Conservation (phyloP, 1,139 yeast genomes). For the Magnusiomyces fungicola region DNA sequence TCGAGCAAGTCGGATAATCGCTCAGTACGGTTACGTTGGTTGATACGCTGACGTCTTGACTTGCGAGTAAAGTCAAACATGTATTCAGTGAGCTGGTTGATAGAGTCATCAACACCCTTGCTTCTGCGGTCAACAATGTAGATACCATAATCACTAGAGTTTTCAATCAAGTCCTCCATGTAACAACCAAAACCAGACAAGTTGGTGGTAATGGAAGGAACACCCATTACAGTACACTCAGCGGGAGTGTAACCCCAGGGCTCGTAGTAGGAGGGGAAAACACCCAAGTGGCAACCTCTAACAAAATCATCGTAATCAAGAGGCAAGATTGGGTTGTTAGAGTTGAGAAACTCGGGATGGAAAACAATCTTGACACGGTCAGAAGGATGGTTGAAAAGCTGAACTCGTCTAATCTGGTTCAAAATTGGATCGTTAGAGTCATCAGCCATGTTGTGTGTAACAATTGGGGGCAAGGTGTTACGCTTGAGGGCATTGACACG, state of each 20-base stretch:
- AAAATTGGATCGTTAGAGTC: conserved; percentile 87
- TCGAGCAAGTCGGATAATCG: conserved; percentile 86
- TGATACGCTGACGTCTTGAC: conserved; percentile 93
- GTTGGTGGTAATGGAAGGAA: conserved; percentile 96
- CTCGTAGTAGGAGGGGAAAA: conserved; percentile 96
- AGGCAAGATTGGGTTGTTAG: conserved; percentile 89
- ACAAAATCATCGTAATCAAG: conserved; percentile 96
- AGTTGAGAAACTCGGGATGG: conserved; percentile 95
- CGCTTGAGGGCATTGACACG: conserved; percentile 91
- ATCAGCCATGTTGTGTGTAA: conserved; percentile 95
- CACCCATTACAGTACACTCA: conserved; percentile 99
- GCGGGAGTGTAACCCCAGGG: conserved; percentile 99
- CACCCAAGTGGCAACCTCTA: conserved; percentile 96
- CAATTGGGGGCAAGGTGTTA: conserved; percentile 85
- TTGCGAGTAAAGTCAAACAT: conserved; percentile 86
- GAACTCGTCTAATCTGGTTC: conserved; percentile 86
- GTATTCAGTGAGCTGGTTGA: conserved; percentile 79
- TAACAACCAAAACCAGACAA: conserved; percentile 96
- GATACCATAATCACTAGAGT: conserved; percentile 91
- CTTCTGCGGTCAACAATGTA: conserved; percentile 93
- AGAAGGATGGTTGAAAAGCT: conserved; percentile 78
- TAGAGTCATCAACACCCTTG: conserved; percentile 90
- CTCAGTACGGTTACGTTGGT: conserved; percentile 96
- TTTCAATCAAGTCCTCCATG: conserved; percentile 96
- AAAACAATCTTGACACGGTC: conserved; percentile 93